phyloP scores from a whole-genome alignment of 2,329 filamentous ascomycete species.

The Neonectria sp. region DNA sequence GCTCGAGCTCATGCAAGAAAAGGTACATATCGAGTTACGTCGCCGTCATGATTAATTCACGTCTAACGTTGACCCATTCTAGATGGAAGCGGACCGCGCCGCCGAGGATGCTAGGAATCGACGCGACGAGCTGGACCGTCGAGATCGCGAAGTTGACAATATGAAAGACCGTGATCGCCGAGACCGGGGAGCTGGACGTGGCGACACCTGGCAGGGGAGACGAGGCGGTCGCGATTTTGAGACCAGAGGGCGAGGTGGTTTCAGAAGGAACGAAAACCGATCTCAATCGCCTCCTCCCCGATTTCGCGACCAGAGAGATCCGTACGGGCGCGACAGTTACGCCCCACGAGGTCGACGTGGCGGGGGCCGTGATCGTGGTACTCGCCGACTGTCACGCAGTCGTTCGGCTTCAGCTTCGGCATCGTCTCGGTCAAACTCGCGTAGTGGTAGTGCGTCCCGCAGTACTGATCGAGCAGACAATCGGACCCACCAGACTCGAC shows the following conservation, averaged over 20 bases:
- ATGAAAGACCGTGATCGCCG: constrained; percentile 77
- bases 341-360: constrained; percentile 64
- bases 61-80: not conserved
- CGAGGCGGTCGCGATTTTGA: constrained; percentile 67
- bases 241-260: constrained; percentile 59
- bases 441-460: constrained; percentile 50
- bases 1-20: constrained; percentile 92
- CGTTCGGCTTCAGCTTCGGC: constrained; percentile 55
- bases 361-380: constrained; percentile 59
- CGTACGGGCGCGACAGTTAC: constrained; percentile 67
- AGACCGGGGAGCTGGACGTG: constrained; percentile 66
- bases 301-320: constrained; percentile 59
- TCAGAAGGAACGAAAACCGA: constrained; percentile 61
- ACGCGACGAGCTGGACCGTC: constrained; percentile 78
- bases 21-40: constrained; percentile 68
- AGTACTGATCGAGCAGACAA: constrained; percentile 52
- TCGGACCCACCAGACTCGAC: constrained; percentile 52
- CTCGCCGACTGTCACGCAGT: constrained; percentile 47
- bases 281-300: constrained; percentile 65
- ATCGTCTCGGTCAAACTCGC: constrained; percentile 53
- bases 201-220: constrained; percentile 69
- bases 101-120: constrained; percentile 81
- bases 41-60: not conserved
- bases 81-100: constrained; percentile 88
- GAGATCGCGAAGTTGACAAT: constrained; percentile 79